A percentile compares a stretch with the other conserved stretches of the same genome.
phyloP scores from a whole-genome alignment of 768 basidiomycete species.

The Podaxis pistillaris region DNA sequence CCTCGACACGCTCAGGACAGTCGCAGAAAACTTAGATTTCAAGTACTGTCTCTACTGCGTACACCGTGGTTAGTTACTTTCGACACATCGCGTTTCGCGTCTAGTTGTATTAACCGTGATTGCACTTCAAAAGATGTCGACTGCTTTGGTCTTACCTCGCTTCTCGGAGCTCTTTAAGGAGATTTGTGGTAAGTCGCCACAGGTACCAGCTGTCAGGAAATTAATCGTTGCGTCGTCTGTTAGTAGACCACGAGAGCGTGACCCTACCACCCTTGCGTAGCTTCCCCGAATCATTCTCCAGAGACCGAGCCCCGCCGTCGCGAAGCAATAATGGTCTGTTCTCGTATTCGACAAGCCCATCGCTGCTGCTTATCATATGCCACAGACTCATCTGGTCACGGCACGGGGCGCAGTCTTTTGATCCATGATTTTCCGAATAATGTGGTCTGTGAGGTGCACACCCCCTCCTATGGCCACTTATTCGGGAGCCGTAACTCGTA shows the following conservation, averaged over 20 bases:
- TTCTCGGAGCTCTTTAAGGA: conserved; percentile 11
- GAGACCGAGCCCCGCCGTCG: neutral
- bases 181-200: neutral
- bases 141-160: conserved; percentile 2
- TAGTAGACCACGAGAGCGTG: conserved; percentile 4
- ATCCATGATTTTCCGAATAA: neutral
- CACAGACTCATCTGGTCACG: neutral
- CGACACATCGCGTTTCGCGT: neutral
- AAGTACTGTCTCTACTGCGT: neutral
- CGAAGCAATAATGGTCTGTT: neutral
- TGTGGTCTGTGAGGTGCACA: too few relatives aligned
- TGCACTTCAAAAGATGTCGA: neutral
- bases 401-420: neutral
- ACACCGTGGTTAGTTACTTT: neutral
- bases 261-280: conserved; percentile 13
- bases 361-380: neutral
- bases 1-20: too few relatives aligned
- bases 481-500: neutral
- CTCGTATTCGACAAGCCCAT: neutral
- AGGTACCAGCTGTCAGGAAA: neutral
- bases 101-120: neutral
- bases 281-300: conserved; percentile 12
- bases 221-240: too few relatives aligned
- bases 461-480: neutral
- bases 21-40: neutral